phyloP scores from a whole-genome alignment of 31 red algal genomes.

The Pterothamnion heteromorphum region DNA sequence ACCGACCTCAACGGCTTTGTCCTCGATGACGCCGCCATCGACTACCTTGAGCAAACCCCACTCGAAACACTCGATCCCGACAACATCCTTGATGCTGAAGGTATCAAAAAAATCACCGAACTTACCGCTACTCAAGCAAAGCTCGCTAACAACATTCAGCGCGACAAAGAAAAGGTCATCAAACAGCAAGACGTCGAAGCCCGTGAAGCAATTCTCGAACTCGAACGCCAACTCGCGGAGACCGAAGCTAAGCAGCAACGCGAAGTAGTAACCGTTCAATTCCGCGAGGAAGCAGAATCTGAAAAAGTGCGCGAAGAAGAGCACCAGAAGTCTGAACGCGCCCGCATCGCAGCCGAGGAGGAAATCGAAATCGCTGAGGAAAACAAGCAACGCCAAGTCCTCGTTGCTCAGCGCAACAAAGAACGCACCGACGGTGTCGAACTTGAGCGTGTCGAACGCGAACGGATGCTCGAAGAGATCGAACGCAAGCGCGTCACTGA shows the following conservation, averaged over 20 bases:
- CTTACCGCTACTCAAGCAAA: not conserved
- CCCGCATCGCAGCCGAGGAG: not conserved
- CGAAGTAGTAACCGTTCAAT: not conserved
- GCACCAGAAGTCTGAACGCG: not conserved
- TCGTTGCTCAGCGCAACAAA: not conserved
- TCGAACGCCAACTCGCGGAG: not conserved
- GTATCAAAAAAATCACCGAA: not conserved
- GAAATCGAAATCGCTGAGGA: not conserved
- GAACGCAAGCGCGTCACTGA: not conserved
- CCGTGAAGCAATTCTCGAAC: not conserved
- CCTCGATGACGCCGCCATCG: not conserved
- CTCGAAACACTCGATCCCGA: not conserved
- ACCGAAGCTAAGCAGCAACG: not conserved
- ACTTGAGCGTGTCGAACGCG: not conserved
- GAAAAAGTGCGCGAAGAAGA: not conserved
- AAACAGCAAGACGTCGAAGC: not conserved
- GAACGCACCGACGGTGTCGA: not conserved
- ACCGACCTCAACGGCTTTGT: not conserved
- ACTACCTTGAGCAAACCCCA: not conserved
- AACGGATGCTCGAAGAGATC: not conserved
- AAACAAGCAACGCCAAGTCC: slow-evolving; percentile 1
- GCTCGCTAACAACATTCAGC: not conserved
- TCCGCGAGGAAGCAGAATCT: not conserved
- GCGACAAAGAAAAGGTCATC: not conserved
- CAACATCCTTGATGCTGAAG: slow-evolving; percentile 2